Conservation (phyloP, 169 alveolate species). For the Babesia caballi region DNA sequence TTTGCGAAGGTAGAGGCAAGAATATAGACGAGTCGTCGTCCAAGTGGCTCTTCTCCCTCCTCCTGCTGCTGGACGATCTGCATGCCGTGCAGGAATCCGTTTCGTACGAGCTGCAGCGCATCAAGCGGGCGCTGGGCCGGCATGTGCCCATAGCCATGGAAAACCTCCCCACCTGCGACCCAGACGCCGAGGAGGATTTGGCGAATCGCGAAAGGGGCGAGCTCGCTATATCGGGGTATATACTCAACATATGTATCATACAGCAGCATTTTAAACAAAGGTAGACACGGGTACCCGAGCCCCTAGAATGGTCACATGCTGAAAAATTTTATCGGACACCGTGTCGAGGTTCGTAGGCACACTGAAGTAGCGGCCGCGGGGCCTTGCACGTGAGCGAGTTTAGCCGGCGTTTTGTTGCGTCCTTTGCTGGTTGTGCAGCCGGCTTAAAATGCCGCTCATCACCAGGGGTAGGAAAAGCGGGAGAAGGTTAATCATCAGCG, state of each 20-base stretch:
- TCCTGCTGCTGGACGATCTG: constrained; percentile 58
- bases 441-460: neutral
- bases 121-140: constrained; percentile 35
- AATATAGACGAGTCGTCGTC: constrained; percentile 12
- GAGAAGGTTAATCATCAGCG: neutral
- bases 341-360: no score
- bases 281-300: neutral
- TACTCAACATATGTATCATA: constrained; percentile 29
- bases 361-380: no score
- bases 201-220: constrained; percentile 1
- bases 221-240: neutral
- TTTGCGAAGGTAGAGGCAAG: constrained; percentile 45
- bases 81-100: constrained; percentile 52
- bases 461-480: constrained; percentile 13
- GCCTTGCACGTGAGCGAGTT: no score
- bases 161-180: neutral
- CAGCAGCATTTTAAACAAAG: constrained; percentile 48
- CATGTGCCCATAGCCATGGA: constrained; percentile 7
- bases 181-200: neutral
- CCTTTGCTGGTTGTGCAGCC: neutral
- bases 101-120: constrained; percentile 58
- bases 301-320: no score
- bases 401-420: neutral
- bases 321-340: no score
- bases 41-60: constrained; percentile 49